Percentiles rank a stretch among this genome's conserved stretches.
Evolutionary conservation across 2,329 filamentous ascomycete species (phyloP).

Genomic region (Pestalotiopsis sp.): DNA sequence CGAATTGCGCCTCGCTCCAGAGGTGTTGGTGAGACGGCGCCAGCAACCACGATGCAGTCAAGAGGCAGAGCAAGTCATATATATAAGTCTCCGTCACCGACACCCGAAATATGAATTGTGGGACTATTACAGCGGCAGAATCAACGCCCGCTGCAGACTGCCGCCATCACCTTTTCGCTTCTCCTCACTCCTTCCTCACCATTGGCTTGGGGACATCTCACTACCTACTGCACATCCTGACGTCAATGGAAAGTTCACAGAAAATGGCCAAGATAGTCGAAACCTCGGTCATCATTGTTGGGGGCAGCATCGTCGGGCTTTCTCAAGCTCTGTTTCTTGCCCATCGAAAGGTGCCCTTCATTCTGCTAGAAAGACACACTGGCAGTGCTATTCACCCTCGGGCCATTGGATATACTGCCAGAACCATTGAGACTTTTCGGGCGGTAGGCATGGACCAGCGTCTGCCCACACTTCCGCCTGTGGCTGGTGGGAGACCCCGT

Average conservation of each 20-base stretch:
- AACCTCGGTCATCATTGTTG: conserved; percentile 5
- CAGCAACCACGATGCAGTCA: no score
- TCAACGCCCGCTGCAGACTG: no score
- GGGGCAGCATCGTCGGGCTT: conserved; percentile 19
- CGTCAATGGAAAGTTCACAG: no score
- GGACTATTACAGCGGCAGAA: no score
- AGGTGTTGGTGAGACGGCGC: no score
- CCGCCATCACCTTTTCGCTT: no score
- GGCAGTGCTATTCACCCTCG: conserved; percentile 20
- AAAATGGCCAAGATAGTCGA: not conserved
- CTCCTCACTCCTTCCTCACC: no score
- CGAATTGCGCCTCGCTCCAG: no score
- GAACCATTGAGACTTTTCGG: conserved; percentile 16
- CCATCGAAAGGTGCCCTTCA: conserved; percentile 16
- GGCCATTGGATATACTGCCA: conserved; percentile 15
- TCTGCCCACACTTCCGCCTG: not conserved
- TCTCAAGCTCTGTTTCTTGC: conserved; percentile 18
- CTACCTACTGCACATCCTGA: not conserved
- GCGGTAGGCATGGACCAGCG: conserved; percentile 14
- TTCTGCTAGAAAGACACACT: conserved; percentile 19
- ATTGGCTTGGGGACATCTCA: not conserved
- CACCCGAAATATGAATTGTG: no score
- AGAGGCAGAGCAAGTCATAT: no score
- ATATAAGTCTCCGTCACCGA: no score
- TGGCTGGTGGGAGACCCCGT: not conserved